These are phyloP conservation scores for Solanum pinnatisectum DNA, from an alignment of 257 asterid species.

Conservation along the genomic window DNA sequence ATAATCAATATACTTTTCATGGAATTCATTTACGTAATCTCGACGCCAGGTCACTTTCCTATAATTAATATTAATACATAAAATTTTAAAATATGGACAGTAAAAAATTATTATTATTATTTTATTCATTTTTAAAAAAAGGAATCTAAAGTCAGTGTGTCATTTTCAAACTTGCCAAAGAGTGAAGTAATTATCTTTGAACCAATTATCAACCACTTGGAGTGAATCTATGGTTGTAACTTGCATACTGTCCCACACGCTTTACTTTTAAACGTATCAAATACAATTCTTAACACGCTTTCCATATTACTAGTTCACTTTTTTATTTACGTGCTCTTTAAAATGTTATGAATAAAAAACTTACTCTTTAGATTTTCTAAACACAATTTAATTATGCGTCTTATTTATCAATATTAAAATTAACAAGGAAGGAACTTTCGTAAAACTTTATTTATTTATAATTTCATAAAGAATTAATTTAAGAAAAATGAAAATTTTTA, in stretches of 20 bases:
- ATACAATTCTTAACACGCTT: not conserved
- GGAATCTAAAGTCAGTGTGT: not conserved
- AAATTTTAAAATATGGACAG: not conserved
- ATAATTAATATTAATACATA: not conserved
- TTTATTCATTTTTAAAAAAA: not conserved
- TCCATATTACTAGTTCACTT: not conserved
- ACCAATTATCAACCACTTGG: not conserved
- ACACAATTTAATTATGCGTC: not conserved
- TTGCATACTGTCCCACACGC: not conserved
- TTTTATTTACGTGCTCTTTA: not conserved
- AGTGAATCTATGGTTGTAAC: not conserved
- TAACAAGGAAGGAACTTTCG: not conserved
- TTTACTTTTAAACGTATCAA: not conserved
- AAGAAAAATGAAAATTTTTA: too few species aligned
- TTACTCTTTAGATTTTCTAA: not conserved
- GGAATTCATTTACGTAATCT: conserved; percentile 4
- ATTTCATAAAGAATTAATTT: not conserved
- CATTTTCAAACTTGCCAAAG: conserved; percentile 1
- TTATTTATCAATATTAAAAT: not conserved
- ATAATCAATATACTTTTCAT: not conserved
- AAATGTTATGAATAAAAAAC: rapidly evolving
- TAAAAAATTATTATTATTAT: not conserved
- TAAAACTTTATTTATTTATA: not conserved
- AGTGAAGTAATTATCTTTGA: conserved; percentile 4
- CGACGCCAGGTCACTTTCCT: not conserved